phyloP scores from a whole-genome alignment of 106 monocot genomes.

The Platanthera guangdongensis region DNA sequence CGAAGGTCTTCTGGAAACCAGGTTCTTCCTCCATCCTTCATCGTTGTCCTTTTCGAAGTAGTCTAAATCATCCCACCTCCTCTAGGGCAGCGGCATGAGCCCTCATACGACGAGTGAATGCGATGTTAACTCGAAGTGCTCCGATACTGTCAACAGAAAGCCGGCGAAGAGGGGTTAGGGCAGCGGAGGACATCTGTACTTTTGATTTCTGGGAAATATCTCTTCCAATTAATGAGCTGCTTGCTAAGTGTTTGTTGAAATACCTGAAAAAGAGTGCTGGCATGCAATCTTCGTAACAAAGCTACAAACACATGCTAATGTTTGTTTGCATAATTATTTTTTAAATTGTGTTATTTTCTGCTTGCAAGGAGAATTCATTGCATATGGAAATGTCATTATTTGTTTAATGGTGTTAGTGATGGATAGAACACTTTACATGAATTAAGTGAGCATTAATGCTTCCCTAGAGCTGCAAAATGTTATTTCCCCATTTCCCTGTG shows the following conservation, averaged over 20 bases:
- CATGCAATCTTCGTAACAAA: background rate
- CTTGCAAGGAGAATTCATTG: background rate
- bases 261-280: background rate
- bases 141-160: background rate
- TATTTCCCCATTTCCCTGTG: background rate
- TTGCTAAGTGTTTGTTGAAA: background rate
- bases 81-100: background rate
- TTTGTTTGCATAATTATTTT: background rate
- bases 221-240: background rate
- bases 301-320: background rate
- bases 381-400: background rate
- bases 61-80: too few species aligned
- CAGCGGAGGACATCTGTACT: background rate
- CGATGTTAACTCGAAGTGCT: background rate
- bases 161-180: background rate
- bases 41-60: background rate
- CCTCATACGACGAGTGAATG: background rate
- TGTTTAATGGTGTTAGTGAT: background rate
- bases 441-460: background rate
- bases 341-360: background rate
- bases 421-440: background rate
- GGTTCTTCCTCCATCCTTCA: background rate
- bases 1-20: background rate
- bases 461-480: background rate
- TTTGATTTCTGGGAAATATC: background rate